A percentile compares a stretch with the other conserved stretches of the same genome.
Evolutionary conservation across 1,139 yeast species (phyloP).

Genomic region (Saccharomycopsis phalli): DNA sequence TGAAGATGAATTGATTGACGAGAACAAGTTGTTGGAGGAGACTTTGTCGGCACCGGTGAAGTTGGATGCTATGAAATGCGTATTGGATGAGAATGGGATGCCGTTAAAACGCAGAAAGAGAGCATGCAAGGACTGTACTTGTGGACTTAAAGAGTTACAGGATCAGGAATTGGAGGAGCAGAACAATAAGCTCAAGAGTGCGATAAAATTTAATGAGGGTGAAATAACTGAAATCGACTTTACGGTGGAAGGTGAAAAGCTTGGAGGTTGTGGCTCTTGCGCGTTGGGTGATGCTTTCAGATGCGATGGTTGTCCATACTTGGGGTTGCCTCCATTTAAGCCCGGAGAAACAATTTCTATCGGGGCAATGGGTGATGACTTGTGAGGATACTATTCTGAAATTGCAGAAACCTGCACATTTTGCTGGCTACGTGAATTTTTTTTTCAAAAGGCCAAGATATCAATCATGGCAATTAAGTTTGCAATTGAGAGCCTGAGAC

Average conservation of each 20-base stretch:
- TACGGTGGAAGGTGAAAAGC: slow-evolving; percentile 83
- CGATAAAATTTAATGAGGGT: slow-evolving; percentile 52
- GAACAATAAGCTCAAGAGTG: slow-evolving; percentile 25
- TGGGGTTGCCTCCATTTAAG: slow-evolving; percentile 95
- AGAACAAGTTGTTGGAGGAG: slow-evolving; percentile 34
- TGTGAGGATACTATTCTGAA: no score
- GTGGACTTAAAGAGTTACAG: slow-evolving; percentile 84
- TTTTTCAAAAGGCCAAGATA: no score
- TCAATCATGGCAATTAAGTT: no score
- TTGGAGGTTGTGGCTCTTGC: slow-evolving; percentile 95
- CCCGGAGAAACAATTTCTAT: slow-evolving; percentile 69
- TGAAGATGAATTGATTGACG: slow-evolving; percentile 34
- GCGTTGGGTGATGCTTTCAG: slow-evolving; percentile 96
- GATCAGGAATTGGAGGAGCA: slow-evolving; percentile 45
- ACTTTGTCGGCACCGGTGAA: slow-evolving; percentile 18
- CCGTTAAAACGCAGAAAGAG: slow-evolving; percentile 61
- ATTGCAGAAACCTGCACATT: no score
- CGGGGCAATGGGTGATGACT: slow-evolving; percentile 33
- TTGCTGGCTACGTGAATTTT: no score
- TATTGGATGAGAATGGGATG: slow-evolving; percentile 26
- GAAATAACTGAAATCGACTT: slow-evolving; percentile 86
- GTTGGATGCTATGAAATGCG: slow-evolving; percentile 23
- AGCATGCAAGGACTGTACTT: slow-evolving; percentile 96
- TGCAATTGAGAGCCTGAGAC: no score
- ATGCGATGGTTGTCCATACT: slow-evolving; percentile 95